A percentile compares a stretch with the other conserved stretches of the same genome.
These are phyloP conservation scores for Cyberlindnera saturnus DNA, from an alignment of 805 yeast species.

Conservation along the genomic window DNA sequence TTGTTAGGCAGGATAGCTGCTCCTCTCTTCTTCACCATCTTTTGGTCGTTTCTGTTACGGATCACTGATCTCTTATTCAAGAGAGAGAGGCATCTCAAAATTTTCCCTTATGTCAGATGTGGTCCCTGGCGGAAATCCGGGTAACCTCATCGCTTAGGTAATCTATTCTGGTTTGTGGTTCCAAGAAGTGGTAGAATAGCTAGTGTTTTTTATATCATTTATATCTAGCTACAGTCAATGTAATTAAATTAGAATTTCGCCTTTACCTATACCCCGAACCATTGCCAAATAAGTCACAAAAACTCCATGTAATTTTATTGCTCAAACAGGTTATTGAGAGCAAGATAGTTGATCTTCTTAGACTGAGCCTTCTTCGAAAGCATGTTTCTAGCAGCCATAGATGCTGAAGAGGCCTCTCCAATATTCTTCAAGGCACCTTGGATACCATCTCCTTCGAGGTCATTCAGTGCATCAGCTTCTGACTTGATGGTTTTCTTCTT, in stretches of 20 bases:
- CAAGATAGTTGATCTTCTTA: slow-evolving; percentile 84
- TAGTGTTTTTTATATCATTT: no score
- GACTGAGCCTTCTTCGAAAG: slow-evolving; percentile 71
- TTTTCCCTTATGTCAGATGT: not conserved
- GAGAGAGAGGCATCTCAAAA: not conserved
- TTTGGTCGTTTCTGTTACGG: not conserved
- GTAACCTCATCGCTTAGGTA: slow-evolving; percentile 19
- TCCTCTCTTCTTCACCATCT: slow-evolving; percentile 86
- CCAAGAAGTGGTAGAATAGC: no score
- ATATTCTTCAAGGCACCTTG: slow-evolving; percentile 39
- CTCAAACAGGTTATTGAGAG: slow-evolving; percentile 51
- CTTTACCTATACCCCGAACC: not conserved
- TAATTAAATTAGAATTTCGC: no score
- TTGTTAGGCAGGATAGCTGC: slow-evolving; percentile 92
- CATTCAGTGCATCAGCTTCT: slow-evolving; percentile 28
- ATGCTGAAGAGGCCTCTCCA: slow-evolving; percentile 48
- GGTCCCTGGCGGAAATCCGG: slow-evolving; percentile 3
- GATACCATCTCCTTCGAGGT: slow-evolving; percentile 28
- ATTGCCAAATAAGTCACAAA: not conserved
- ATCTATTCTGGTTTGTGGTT: not conserved
- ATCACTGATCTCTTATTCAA: not conserved
- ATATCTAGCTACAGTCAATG: no score
- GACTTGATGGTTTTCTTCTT: slow-evolving; percentile 32
- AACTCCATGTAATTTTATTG: not conserved
- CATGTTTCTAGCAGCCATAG: slow-evolving; percentile 75